Percentiles rank a stretch among this genome's conserved stretches.
Conservation (phyloP, 805 yeast species). For the Metschnikowia drakensbergensis region DNA sequence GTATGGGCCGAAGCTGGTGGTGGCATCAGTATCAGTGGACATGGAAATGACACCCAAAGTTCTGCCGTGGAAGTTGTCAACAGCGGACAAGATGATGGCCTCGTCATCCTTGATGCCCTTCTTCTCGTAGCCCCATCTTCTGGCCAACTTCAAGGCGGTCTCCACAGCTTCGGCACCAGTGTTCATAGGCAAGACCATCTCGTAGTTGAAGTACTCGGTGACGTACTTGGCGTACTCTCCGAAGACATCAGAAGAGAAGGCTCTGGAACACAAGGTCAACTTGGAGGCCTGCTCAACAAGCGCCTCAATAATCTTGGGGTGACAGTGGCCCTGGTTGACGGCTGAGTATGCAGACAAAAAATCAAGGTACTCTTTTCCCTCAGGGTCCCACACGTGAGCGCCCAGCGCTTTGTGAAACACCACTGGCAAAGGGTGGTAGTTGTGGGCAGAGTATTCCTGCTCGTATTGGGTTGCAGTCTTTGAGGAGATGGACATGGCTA, state of each 20-base stretch:
- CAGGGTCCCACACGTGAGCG: slow-evolving; percentile 97
- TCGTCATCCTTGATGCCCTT: slow-evolving; percentile 80
- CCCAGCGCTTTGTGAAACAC: slow-evolving; percentile 85
- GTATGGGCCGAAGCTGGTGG: slow-evolving; percentile 86
- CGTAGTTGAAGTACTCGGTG: slow-evolving; percentile 86
- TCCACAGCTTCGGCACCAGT: slow-evolving; percentile 99
- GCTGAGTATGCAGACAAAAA: slow-evolving; percentile 95
- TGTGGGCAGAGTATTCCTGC: slow-evolving; percentile 84
- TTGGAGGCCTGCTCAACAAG: slow-evolving; percentile 80
- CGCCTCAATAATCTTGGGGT: slow-evolving; percentile 85
- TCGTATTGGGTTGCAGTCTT: slow-evolving; percentile 65
- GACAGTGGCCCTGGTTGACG: slow-evolving; percentile 97
- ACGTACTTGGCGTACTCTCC: slow-evolving; percentile 83
- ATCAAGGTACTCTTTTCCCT: slow-evolving; percentile 90
- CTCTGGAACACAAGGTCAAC: slow-evolving; percentile 85
- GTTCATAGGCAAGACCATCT: slow-evolving; percentile 94
- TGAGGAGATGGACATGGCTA: slow-evolving; percentile 47
- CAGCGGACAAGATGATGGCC: slow-evolving; percentile 84
- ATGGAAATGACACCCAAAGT: slow-evolving; percentile 92
- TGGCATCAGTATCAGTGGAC: slow-evolving; percentile 95
- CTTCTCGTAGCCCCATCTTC: slow-evolving; percentile 94
- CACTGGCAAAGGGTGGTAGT: slow-evolving; percentile 95
- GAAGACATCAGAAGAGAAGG: slow-evolving; percentile 85
- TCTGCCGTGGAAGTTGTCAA: slow-evolving; percentile 93
- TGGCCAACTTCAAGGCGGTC: slow-evolving; percentile 87